These are phyloP conservation scores for Chlamydomonas eustigma DNA, from an alignment of 139 green algal genomes.

Conservation along the genomic window DNA sequence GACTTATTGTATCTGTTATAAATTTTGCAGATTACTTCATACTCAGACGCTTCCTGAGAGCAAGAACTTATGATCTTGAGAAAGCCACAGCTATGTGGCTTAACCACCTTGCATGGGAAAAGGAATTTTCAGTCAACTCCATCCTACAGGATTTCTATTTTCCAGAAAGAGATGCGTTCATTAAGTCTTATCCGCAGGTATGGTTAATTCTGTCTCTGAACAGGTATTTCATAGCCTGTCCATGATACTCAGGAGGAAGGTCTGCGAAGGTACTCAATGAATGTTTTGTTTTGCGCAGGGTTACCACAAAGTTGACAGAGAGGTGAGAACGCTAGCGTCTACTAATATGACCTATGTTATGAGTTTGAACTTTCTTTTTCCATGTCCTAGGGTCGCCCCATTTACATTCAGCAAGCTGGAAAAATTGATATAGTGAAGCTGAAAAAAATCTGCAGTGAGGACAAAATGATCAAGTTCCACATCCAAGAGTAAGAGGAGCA, in stretches of 20 bases:
- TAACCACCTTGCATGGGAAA: slow-evolving; percentile 48
- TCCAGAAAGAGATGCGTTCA: slow-evolving; percentile 79
- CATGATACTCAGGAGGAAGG: no score
- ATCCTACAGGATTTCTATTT: slow-evolving; percentile 86
- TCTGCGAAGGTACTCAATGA: no score
- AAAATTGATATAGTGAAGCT: slow-evolving; percentile 72
- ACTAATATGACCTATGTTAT: no score
- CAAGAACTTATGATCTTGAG: slow-evolving; percentile 55
- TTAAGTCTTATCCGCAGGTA: slow-evolving; percentile 82
- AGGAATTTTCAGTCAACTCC: slow-evolving; percentile 60
- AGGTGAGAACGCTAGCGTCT: no score
- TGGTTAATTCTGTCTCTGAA: not conserved
- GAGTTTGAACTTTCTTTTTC: not conserved
- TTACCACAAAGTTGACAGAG: slow-evolving; percentile 66
- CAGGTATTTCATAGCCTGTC: no score
- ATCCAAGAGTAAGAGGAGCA: slow-evolving; percentile 78
- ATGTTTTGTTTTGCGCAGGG: slow-evolving; percentile 44
- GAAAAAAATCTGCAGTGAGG: slow-evolving; percentile 72
- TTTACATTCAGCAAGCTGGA: slow-evolving; percentile 88
- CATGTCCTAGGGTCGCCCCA: slow-evolving; percentile 53
- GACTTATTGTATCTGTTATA: not conserved
- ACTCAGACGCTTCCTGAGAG: slow-evolving; percentile 55
- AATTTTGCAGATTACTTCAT: slow-evolving; percentile 44
- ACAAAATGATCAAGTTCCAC: slow-evolving; percentile 89
- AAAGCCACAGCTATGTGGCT: slow-evolving; percentile 51